Percentiles rank a stretch among this genome's conserved stretches.
Evolutionary conservation across 2,329 filamentous ascomycete species (phyloP).

Genomic region (Albophoma yamanashiensis): DNA sequence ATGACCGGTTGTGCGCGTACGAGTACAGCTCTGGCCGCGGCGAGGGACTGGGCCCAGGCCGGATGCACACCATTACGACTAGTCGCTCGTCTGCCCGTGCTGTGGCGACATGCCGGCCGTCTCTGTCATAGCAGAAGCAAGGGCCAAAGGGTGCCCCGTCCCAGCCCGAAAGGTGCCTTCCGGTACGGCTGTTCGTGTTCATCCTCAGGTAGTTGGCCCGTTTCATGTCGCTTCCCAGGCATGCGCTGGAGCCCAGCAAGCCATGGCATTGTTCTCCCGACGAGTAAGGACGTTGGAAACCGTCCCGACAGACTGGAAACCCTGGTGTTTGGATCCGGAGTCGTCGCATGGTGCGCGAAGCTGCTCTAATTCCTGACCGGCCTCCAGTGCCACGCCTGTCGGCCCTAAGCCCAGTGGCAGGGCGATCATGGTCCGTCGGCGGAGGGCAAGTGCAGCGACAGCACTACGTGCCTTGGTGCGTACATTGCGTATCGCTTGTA

Average conservation of each 20-base stretch:
- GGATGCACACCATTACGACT: not conserved
- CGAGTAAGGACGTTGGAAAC: not conserved
- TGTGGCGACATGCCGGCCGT: not conserved
- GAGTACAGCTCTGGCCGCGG: not conserved
- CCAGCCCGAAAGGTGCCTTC: not conserved
- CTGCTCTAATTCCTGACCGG: not conserved
- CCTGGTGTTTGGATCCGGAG: slow-evolving; percentile 1
- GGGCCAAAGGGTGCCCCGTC: not conserved
- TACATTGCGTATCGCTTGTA: not conserved
- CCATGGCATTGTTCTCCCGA: not conserved
- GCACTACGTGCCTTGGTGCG: not conserved
- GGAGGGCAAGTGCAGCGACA: not conserved
- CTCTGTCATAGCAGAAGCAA: not conserved
- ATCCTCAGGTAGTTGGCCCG: not conserved
- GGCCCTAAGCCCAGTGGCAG: not conserved
- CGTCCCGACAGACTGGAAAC: slow-evolving; percentile 5
- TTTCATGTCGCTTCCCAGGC: not conserved
- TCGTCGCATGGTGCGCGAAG: not conserved
- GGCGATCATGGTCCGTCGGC: not conserved
- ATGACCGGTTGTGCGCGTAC: not conserved
- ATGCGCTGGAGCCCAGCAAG: not conserved
- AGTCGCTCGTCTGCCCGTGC: not conserved
- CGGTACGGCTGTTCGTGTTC: not conserved
- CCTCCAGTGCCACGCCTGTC: not conserved
- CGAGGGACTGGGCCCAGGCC: not conserved